A percentile compares a stretch with the other conserved stretches of the same genome.
Evolutionary conservation across 2,329 filamentous ascomycete genomes (phyloP).

Genomic region (Metarhizium album): DNA sequence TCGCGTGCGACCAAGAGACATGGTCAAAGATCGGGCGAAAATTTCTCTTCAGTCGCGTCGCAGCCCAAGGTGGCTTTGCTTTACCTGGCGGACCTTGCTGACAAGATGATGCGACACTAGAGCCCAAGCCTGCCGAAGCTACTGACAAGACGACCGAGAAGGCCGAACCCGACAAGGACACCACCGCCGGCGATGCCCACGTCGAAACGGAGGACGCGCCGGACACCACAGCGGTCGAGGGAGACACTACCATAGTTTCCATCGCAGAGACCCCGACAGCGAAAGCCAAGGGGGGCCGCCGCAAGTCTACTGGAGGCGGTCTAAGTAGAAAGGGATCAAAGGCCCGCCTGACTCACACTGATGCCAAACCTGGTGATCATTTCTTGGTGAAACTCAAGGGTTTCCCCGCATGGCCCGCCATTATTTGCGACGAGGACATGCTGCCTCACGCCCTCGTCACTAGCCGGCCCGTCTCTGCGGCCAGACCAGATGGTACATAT

Average conservation of each 20-base stretch:
- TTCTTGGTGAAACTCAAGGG: conserved; percentile 92
- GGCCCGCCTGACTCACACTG: conserved; percentile 57
- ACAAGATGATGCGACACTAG: conserved; percentile 11
- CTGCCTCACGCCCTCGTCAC: conserved; percentile 68
- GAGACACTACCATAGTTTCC: conserved; percentile 13
- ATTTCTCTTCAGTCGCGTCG: conserved; percentile 1
- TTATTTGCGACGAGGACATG: conserved; percentile 92
- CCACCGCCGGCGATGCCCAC: conserved; percentile 21
- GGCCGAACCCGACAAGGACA: conserved; percentile 16
- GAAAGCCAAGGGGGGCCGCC: conserved; percentile 48
- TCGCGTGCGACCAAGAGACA: neutral
- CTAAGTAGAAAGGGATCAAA: conserved; percentile 78
- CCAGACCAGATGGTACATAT: conserved; percentile 73
- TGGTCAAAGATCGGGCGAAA: neutral
- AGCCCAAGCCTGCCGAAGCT: conserved; percentile 11
- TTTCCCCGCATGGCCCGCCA: conserved; percentile 86
- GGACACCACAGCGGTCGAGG: conserved; percentile 4
- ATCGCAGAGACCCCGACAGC: conserved; percentile 18
- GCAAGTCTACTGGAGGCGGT: conserved; percentile 68
- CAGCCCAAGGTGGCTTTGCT: neutral
- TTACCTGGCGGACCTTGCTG: conserved; percentile 9
- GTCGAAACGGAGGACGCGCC: conserved; percentile 43
- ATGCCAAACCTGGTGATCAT: conserved; percentile 83
- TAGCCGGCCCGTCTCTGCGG: conserved; percentile 73
- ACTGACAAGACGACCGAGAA: conserved; percentile 20